Evolutionary conservation across 2,329 filamentous ascomycete species (phyloP).

Genomic region (Seiridium cupressi): DNA sequence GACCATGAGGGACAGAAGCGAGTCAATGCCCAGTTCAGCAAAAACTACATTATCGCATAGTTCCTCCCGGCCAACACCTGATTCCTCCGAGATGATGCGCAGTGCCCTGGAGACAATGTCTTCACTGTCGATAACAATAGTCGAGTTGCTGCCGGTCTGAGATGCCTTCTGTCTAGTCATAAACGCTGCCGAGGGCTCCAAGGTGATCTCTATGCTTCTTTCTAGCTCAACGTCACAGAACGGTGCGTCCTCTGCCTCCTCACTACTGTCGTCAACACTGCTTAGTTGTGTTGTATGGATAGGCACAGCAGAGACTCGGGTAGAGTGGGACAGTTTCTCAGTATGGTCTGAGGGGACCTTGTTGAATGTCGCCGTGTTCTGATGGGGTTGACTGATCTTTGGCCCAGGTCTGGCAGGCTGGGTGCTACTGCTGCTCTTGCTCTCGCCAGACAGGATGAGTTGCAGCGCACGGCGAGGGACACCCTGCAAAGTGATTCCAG

Average conservation of each 20-base stretch:
- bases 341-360: too few species aligned
- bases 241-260: too few species aligned
- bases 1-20: conserved; percentile 30
- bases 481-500: not conserved
- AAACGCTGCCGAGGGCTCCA: too few species aligned
- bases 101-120: conserved; percentile 3
- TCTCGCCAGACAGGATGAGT: not conserved
- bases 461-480: not conserved
- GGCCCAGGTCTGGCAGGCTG: not conserved
- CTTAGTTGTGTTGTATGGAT: too few species aligned
- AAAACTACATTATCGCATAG: conserved; percentile 24
- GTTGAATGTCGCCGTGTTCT: not conserved
- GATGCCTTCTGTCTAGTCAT: not conserved
- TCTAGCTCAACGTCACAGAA: too few species aligned
- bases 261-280: too few species aligned
- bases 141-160: not conserved
- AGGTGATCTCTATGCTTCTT: too few species aligned
- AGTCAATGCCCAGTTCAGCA: conserved; percentile 31
- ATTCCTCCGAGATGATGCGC: conserved; percentile 27
- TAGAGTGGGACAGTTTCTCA: too few species aligned
- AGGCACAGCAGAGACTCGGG: too few species aligned
- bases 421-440: not conserved
- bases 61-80: conserved; percentile 17
- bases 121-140: not conserved
- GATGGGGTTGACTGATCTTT: not conserved